Evolutionary conservation across 169 alveolate species (phyloP).

Genomic region (Plasmodium blacklocki): DNA sequence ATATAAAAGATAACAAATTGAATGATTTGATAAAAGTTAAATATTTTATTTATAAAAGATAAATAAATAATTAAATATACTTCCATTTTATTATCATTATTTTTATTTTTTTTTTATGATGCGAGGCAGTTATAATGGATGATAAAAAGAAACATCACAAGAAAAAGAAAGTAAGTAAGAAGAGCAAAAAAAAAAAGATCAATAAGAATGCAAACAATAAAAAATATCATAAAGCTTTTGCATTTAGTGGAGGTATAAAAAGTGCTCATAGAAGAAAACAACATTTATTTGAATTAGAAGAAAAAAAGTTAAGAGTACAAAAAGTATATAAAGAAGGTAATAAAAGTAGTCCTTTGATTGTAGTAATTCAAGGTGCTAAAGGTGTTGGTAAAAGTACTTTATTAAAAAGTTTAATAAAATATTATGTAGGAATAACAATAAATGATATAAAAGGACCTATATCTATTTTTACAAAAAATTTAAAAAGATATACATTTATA

Average conservation of each 20-base stretch:
- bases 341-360: conserved; percentile 91
- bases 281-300: conserved; percentile 89
- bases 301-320: conserved; percentile 88
- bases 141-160: conserved; percentile 79
- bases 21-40: no score
- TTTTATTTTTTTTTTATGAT: conserved; percentile 1
- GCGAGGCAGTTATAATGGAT: conserved; percentile 25
- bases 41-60: no score
- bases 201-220: conserved; percentile 79
- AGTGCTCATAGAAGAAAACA: conserved; percentile 93
- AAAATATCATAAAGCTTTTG: conserved; percentile 93
- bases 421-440: conserved; percentile 91
- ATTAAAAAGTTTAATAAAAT: conserved; percentile 96
- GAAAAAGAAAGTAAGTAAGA: conserved; percentile 70
- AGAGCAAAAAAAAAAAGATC: conserved; percentile 75
- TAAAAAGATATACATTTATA: conserved; percentile 95
- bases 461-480: conserved; percentile 95
- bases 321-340: conserved; percentile 89
- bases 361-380: conserved; percentile 96
- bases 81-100: no score
- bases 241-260: conserved; percentile 93
- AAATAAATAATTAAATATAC: no score
- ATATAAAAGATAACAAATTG: no score
- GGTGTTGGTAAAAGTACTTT: conserved; percentile 98
- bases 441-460: conserved; percentile 93